phyloP scores from a whole-genome alignment of 2,329 filamentous ascomycete species.

The Diaporthe nobilis region DNA sequence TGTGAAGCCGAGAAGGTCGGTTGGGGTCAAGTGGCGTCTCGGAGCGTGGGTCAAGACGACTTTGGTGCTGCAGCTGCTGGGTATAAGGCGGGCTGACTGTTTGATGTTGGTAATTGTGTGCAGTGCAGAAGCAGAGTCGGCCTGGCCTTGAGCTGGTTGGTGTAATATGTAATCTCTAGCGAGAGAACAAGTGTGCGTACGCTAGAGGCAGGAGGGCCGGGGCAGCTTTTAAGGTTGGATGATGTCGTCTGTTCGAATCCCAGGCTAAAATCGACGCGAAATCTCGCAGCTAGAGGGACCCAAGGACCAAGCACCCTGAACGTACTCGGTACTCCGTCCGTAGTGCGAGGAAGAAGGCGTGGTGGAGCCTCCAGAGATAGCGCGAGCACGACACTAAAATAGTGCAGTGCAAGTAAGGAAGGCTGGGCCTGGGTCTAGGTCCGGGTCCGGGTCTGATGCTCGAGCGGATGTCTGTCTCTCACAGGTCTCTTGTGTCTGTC shows the following conservation, averaged over 20 bases:
- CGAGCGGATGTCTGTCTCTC: conserved; percentile 23
- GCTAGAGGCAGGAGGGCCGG: conserved; percentile 34
- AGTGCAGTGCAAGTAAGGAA: conserved; percentile 42
- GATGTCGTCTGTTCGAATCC: conserved; percentile 28
- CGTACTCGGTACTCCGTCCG: conserved; percentile 41
- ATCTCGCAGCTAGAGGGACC: conserved; percentile 32
- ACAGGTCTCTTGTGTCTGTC: conserved; percentile 11
- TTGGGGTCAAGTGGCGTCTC: conserved; percentile 10
- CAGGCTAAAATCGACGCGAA: conserved; percentile 35
- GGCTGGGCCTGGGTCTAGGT: conserved; percentile 36
- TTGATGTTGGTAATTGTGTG: conserved; percentile 18
- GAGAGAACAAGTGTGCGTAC: conserved; percentile 18
- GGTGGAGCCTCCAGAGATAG: conserved; percentile 41
- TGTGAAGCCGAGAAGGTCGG: conserved; percentile 22
- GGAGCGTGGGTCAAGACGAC: conserved; percentile 19
- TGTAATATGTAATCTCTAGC: conserved; percentile 38
- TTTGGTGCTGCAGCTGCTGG: conserved; percentile 3
- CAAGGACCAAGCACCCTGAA: conserved; percentile 31
- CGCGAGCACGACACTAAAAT: conserved; percentile 40
- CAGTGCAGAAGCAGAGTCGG: not conserved
- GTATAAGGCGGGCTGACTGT: conserved; percentile 5
- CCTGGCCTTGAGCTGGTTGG: conserved; percentile 19
- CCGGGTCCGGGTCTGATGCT: conserved; percentile 33
- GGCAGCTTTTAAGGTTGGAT: conserved; percentile 38
- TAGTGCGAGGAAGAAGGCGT: conserved; percentile 39